Percentiles rank a stretch among this genome's conserved stretches.
Evolutionary conservation across 2,329 filamentous ascomycete genomes (phyloP).

Genomic region (Colletotrichum sp.): DNA sequence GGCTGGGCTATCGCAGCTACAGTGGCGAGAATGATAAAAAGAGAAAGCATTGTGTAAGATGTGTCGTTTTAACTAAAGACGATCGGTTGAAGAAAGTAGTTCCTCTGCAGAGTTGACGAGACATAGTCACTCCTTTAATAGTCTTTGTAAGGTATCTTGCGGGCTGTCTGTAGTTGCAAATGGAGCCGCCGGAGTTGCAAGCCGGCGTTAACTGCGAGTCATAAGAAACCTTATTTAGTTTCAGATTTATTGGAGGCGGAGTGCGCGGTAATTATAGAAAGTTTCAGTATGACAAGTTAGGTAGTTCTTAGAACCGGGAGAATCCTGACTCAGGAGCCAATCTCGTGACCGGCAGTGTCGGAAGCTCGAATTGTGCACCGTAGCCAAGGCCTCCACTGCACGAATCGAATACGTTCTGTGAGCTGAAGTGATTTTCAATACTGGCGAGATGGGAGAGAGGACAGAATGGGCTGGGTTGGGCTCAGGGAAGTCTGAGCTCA

Average conservation of each 20-base stretch:
- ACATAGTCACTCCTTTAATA: not conserved
- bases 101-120: not conserved
- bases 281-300: too few relatives aligned
- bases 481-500: too few relatives aligned
- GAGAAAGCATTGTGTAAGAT: not conserved
- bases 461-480: too few relatives aligned
- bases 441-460: too few relatives aligned
- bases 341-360: too few relatives aligned
- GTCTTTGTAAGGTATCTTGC: not conserved
- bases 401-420: too few relatives aligned
- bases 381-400: too few relatives aligned
- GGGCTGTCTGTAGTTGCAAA: not conserved
- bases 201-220: not conserved
- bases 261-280: not conserved
- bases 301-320: too few relatives aligned
- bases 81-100: too few relatives aligned
- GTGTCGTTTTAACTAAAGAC: not conserved
- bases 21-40: not conserved
- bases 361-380: too few relatives aligned
- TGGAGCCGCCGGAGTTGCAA: not conserved
- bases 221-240: not conserved
- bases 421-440: too few relatives aligned
- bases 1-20: not conserved
- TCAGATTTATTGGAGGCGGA: not conserved
- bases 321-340: too few relatives aligned